Conservation (phyloP, 768 basidiomycete genomes). For the Russula foetens region DNA sequence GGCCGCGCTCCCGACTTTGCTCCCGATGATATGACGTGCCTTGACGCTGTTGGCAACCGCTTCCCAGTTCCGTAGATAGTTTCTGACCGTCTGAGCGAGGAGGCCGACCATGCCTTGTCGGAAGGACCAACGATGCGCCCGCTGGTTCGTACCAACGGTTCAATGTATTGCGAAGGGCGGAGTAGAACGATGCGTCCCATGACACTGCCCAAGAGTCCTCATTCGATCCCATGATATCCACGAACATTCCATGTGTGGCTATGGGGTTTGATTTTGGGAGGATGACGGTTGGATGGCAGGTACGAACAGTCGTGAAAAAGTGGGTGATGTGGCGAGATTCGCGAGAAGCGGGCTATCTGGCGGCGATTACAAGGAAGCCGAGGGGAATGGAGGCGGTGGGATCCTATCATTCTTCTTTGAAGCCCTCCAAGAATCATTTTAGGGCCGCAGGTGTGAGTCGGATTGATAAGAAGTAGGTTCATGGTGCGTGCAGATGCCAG, state of each 20-base stretch:
- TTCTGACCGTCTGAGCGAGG: not conserved
- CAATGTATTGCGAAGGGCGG: not conserved
- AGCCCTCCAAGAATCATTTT: too few relatives aligned
- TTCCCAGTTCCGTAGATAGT: not conserved
- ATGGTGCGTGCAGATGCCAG: too few relatives aligned
- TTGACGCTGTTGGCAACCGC: constrained; percentile 1
- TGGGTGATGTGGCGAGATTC: too few relatives aligned
- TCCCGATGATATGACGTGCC: constrained; percentile 1
- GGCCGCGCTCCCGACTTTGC: not conserved
- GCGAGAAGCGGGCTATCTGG: too few relatives aligned
- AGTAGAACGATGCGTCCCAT: constrained; percentile 30
- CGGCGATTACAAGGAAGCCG: too few relatives aligned
- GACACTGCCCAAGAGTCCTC: constrained; percentile 38
- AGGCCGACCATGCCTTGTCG: not conserved
- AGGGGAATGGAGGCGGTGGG: too few relatives aligned
- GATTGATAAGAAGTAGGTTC: too few relatives aligned
- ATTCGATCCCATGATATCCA: constrained; percentile 51
- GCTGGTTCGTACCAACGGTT: not conserved
- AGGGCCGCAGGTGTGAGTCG: too few relatives aligned
- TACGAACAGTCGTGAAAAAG: too few relatives aligned
- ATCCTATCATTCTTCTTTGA: too few relatives aligned
- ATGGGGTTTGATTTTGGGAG: constrained; percentile 32
- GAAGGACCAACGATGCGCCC: not conserved
- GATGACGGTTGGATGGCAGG: too few relatives aligned
- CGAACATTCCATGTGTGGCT: constrained; percentile 71